Evolutionary conservation across 208 protist genomes (phyloP).

Genomic region (Crithidia thermophila): DNA sequence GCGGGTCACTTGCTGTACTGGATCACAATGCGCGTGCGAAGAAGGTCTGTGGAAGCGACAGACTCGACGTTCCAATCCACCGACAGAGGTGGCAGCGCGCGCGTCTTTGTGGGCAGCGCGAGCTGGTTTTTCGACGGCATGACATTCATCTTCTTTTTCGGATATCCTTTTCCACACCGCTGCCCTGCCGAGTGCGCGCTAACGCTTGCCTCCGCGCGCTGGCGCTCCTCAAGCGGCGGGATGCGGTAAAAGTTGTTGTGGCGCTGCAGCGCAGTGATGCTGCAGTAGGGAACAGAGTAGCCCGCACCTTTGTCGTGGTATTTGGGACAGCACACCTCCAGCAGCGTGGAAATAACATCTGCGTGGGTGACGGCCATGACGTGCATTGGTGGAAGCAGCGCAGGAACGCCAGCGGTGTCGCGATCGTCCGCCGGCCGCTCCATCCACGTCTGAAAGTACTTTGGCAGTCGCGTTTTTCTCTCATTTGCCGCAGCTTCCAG

Average conservation of each 20-base stretch:
- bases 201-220: constrained; percentile 4
- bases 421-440: constrained; percentile 25
- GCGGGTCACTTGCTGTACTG: constrained; percentile 43
- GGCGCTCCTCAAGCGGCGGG: constrained; percentile 34
- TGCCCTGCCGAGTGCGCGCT: background rate
- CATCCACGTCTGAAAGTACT: constrained; percentile 48
- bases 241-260: constrained; percentile 83
- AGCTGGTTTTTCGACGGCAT: constrained; percentile 19
- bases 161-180: constrained; percentile 10
- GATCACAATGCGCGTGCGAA: constrained; percentile 73
- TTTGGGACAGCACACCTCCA: constrained; percentile 74
- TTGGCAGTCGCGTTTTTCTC: constrained; percentile 46
- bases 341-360: constrained; percentile 57
- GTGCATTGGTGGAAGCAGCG: constrained; percentile 73
- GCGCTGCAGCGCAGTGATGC: constrained; percentile 62
- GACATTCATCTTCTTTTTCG: constrained; percentile 26
- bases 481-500: constrained; percentile 41
- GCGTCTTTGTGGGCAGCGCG: background rate
- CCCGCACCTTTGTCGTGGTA: constrained; percentile 48
- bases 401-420: constrained; percentile 16
- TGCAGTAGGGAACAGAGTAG: constrained; percentile 82
- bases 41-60: constrained; percentile 57
- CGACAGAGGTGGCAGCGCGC: constrained; percentile 17
- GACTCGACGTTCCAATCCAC: constrained; percentile 52
- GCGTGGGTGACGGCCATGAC: constrained; percentile 83